Evolutionary conservation across 2,329 filamentous ascomycete genomes (phyloP).

Genomic region (Fonsecaea pedrosoi): DNA sequence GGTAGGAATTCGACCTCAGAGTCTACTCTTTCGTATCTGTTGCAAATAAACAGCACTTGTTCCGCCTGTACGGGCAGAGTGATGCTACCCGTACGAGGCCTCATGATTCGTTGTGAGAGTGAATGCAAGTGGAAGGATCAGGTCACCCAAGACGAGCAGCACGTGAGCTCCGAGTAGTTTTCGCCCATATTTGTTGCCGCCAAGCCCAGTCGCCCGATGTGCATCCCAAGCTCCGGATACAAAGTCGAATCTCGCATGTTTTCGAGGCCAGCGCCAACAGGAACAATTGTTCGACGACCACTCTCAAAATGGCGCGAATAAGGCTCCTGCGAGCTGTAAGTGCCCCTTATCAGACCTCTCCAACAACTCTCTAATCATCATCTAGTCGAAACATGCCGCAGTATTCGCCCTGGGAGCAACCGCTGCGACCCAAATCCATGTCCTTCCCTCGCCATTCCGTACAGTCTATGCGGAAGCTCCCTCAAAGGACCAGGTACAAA

Average conservation of each 20-base stretch:
- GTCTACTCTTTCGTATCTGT: background rate
- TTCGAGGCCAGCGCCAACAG: conserved; percentile 8
- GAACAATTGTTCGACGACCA: conserved; percentile 7
- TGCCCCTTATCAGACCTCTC: background rate
- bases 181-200: background rate
- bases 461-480: conserved; percentile 54
- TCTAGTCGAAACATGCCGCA: conserved; percentile 32
- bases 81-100: background rate
- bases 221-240: conserved; percentile 13
- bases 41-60: background rate
- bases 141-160: background rate
- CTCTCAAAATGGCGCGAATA: conserved; percentile 31
- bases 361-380: conserved; percentile 14
- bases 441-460: conserved; percentile 47
- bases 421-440: conserved; percentile 30
- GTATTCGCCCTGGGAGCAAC: conserved; percentile 35
- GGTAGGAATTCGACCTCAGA: background rate
- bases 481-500: conserved; percentile 43
- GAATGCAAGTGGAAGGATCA: too few species aligned
- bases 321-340: conserved; percentile 35
- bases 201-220: conserved; percentile 6
- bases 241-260: conserved; percentile 7
- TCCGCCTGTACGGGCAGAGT: background rate
- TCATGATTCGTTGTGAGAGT: background rate
- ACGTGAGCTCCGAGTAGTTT: background rate